Evolutionary conservation across 345 rosid genomes (phyloP).

Genomic region (Erodium maritimum): DNA sequence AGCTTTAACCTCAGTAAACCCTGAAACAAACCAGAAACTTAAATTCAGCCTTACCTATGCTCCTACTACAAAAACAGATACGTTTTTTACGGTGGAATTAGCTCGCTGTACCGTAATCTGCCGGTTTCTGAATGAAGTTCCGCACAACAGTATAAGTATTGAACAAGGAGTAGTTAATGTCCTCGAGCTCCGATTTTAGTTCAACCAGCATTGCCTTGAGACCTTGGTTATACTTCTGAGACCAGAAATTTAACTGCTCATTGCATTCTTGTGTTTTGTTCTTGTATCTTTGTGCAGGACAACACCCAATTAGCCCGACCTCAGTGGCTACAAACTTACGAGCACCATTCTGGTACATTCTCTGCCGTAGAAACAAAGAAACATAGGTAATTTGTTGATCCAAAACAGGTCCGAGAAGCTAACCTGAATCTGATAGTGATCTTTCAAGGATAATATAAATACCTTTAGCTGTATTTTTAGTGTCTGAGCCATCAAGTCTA

Average conservation of each 20-base stretch:
- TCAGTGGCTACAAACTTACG: slow-evolving; percentile 46
- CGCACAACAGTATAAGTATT: slow-evolving; percentile 33
- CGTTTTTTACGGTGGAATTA: neutral
- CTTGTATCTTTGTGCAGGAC: slow-evolving; percentile 35
- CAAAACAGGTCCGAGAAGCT: neutral
- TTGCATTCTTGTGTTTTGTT: slow-evolving; percentile 30
- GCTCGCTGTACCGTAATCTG: slow-evolving; percentile 28
- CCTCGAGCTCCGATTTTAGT: slow-evolving; percentile 26
- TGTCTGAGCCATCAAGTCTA: slow-evolving; percentile 12
- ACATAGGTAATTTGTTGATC: neutral
- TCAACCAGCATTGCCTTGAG: slow-evolving; percentile 27
- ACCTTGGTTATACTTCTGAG: slow-evolving; percentile 32
- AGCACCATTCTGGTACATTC: slow-evolving; percentile 28
- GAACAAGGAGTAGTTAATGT: slow-evolving; percentile 39
- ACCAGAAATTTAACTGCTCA: slow-evolving; percentile 27
- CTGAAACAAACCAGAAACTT: slow-evolving; percentile 21
- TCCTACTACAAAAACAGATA: too few species aligned
- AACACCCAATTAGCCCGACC: slow-evolving; percentile 43
- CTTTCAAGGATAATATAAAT: neutral
- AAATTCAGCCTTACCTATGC: neutral
- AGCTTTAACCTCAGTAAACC: slow-evolving; percentile 42
- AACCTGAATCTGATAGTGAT: neutral
- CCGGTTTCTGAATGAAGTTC: slow-evolving; percentile 34
- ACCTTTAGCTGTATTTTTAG: slow-evolving; percentile 15
- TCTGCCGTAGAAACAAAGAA: slow-evolving; percentile 16